Percentiles rank a stretch among this genome's conserved stretches.
These are phyloP conservation scores for Canavalia gladiata DNA, from an alignment of 306 rosid genomes.

Conservation along the genomic window DNA sequence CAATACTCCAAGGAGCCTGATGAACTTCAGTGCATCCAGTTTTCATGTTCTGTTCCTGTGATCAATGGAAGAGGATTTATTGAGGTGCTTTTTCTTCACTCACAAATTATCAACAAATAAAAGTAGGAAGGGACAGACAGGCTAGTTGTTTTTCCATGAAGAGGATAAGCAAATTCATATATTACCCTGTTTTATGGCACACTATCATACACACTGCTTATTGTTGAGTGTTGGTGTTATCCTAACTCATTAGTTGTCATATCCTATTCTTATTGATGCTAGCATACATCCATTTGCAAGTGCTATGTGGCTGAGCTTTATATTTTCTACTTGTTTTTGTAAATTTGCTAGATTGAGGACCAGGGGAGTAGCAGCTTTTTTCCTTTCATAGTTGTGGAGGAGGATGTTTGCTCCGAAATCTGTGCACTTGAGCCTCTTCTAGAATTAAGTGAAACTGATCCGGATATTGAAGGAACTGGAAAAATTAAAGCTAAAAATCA, in stretches of 20 bases:
- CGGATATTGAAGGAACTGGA: conserved; percentile 53
- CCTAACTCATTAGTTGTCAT: conserved; percentile 24
- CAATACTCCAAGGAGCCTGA: conserved; percentile 56
- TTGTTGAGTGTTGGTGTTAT: conserved; percentile 25
- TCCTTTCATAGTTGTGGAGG: conserved; percentile 92
- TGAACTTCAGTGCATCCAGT: conserved; percentile 68
- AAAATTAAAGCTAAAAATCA: conserved; percentile 64
- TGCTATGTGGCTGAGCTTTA: conserved; percentile 44
- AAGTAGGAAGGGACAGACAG: conserved; percentile 34
- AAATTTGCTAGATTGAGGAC: conserved; percentile 81
- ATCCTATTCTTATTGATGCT: neutral
- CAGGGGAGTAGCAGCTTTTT: conserved; percentile 90
- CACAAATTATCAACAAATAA: conserved; percentile 16
- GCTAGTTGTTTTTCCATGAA: conserved; percentile 28
- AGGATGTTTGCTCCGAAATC: conserved; percentile 90
- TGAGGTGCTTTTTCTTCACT: conserved; percentile 64
- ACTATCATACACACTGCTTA: neutral
- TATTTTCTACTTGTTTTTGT: conserved; percentile 18
- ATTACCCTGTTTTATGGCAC: conserved; percentile 14
- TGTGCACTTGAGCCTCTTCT: conserved; percentile 74
- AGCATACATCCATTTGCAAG: conserved; percentile 25
- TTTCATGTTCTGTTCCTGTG: conserved; percentile 78
- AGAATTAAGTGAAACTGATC: conserved; percentile 59
- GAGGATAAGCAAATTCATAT: conserved; percentile 27
- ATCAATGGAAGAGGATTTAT: conserved; percentile 87